Percentiles rank a stretch among this genome's conserved stretches.
These are phyloP conservation scores for Mucor racemosus DNA, from an alignment of 371 early-diverging fungal genomes.

Conservation along the genomic window DNA sequence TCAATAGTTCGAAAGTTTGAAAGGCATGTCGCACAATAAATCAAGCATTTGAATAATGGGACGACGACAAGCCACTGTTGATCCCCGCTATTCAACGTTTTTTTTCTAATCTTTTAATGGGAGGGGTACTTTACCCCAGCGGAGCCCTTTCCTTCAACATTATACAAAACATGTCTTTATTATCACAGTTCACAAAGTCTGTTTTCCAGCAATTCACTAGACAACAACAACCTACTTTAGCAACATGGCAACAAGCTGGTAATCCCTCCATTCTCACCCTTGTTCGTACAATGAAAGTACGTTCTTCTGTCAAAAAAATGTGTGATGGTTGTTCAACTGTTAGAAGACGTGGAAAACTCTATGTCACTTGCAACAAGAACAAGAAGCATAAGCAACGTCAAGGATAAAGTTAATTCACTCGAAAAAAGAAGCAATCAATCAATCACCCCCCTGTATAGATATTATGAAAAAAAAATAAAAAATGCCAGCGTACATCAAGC, in stretches of 20 bases:
- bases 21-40: too few relatives aligned
- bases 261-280: constrained; percentile 39
- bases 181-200: constrained; percentile 36
- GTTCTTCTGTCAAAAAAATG: constrained; percentile 82
- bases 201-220: constrained; percentile 39
- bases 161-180: constrained; percentile 35
- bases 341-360: constrained; percentile 77
- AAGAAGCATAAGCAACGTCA: constrained; percentile 87
- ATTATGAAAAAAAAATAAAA: not conserved
- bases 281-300: constrained; percentile 82
- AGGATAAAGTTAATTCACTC: constrained; percentile 54
- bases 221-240: constrained; percentile 27
- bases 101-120: not conserved
- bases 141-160: not conserved
- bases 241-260: constrained; percentile 1
- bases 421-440: not conserved
- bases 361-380: constrained; percentile 80
- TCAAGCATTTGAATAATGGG: too few relatives aligned
- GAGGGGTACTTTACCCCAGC: not conserved
- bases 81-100: too few relatives aligned
- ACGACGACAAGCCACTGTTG: too few relatives aligned
- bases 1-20: too few relatives aligned
- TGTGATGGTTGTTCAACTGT: constrained; percentile 83
- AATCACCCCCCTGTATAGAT: constrained; percentile 2
- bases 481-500: not conserved